Base-by-base conservation (phyloP, 129 eudicot genomes). In the Centaurea solstitialis region DNA sequence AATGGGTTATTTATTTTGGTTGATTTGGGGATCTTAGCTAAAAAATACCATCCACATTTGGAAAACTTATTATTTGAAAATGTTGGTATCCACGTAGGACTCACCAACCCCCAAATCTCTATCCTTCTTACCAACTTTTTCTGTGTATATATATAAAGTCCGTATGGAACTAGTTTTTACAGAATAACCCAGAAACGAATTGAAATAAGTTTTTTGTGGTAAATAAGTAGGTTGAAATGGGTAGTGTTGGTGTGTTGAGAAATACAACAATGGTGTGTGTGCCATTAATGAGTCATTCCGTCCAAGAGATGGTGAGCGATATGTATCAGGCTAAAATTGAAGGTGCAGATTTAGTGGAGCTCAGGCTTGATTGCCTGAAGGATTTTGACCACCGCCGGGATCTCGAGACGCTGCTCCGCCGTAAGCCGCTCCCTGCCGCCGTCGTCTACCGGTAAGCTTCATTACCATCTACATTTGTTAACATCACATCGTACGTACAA, bases 261-360 rank as follows among this genome's bases (percentile, higher is more conserved):
- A 85, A 74, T 9, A 68, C 93, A 1, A 82, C 89, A 68, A 76
- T 87, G 93, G 75, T 93, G 38, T 93, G 97, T 73, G 93, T 85
- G 37, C 92, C 88, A 53, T 85, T 93, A 67, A 74, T 88, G 91
- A 82, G 84, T 50, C 74, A 77, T 21, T 76, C 82, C 13, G 89
- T 90, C 65, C 90, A 93, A 47, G 82, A 90, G 81, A 73, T 89
- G 90, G 61, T 85, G 78, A 18, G 24, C 6, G 96, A 85, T 15
- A 93, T 93, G 96, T 43, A 38, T 23, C 76, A 82, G 76, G 97
- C 93, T 11, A 93, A 90, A 77, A 41, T 78, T 13, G 80, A 88
- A 50, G 97, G 97, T 0, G 97, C 96, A 0, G 93, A 93, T 66
- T 37, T 87, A 0, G 90, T 93, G 15, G 93, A 93, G 79, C 82